phyloP scores from a whole-genome alignment of 2,329 filamentous ascomycete species.

The Aspergillus sergii region DNA sequence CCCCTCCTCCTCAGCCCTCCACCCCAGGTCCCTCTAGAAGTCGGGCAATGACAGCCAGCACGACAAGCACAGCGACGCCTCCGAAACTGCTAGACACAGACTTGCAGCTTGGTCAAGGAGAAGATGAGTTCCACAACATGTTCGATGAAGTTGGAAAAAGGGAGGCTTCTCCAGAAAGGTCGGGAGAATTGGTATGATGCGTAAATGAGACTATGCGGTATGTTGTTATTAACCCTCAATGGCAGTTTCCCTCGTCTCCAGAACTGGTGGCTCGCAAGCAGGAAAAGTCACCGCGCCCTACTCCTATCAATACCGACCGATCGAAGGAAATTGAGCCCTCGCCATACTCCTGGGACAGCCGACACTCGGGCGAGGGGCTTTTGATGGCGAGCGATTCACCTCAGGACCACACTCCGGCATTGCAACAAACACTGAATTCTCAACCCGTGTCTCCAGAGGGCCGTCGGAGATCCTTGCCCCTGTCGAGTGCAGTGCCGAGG shows the following conservation, averaged over 20 bases:
- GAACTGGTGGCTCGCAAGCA: conserved; percentile 25
- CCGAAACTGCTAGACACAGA: conserved; percentile 53
- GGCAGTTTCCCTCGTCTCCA: conserved; percentile 28
- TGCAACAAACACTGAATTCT: conserved; percentile 17
- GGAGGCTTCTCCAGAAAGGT: conserved; percentile 28
- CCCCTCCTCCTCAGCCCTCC: conserved; percentile 24
- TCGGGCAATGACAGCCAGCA: conserved; percentile 55
- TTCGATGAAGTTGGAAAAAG: conserved; percentile 51
- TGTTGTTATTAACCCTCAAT: conserved; percentile 21
- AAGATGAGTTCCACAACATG: conserved; percentile 54
- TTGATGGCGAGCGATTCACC: conserved; percentile 41
- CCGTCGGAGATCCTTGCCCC: conserved; percentile 24
- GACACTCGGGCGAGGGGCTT: conserved; percentile 53
- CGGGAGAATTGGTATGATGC: conserved; percentile 25
- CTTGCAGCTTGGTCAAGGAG: conserved; percentile 43
- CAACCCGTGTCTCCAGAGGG: conserved; percentile 18
- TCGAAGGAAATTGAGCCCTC: conserved; percentile 50
- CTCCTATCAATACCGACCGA: conserved; percentile 50
- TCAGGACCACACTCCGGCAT: conserved; percentile 13
- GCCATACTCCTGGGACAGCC: conserved; percentile 56
- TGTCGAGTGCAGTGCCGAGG: conserved; percentile 25
- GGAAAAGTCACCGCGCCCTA: conserved; percentile 32
- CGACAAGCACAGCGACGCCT: conserved; percentile 54
- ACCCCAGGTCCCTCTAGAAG: conserved; percentile 39
- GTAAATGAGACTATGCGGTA: conserved; percentile 7